Evolutionary conservation across 1,139 yeast species (phyloP).

Genomic region (Diutina neorugosa): DNA sequence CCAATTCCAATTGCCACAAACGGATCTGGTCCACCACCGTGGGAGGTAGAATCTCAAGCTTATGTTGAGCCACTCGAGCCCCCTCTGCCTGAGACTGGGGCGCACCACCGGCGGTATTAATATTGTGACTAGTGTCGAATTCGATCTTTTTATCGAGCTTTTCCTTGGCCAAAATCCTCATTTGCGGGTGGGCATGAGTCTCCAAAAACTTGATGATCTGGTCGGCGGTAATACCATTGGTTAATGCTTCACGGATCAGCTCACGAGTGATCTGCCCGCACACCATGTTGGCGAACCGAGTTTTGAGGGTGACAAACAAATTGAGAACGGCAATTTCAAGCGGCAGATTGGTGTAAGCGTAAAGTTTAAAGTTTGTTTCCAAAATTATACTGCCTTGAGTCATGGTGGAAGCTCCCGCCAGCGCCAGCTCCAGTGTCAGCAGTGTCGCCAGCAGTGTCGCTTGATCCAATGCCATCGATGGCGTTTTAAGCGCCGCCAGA

Average conservation of each 20-base stretch:
- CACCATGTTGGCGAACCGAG: slow-evolving; percentile 85
- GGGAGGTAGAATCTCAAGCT: slow-evolving; percentile 70
- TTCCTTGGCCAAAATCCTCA: slow-evolving; percentile 63
- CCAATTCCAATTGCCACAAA: slow-evolving; percentile 93
- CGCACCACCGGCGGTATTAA: slow-evolving; percentile 37
- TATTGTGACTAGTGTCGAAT: slow-evolving; percentile 45
- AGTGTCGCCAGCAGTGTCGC: slow-evolving; percentile 5
- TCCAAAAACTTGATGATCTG: slow-evolving; percentile 84
- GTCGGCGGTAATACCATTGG: slow-evolving; percentile 88
- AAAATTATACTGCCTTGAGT: slow-evolving; percentile 64
- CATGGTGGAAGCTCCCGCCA: background rate
- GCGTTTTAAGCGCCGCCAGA: slow-evolving; percentile 52
- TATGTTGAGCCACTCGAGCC: slow-evolving; percentile 23
- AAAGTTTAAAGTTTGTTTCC: slow-evolving; percentile 87
- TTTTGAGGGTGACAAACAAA: slow-evolving; percentile 70
- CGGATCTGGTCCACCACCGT: slow-evolving; percentile 92
- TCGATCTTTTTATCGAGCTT: slow-evolving; percentile 54
- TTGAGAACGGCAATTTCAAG: slow-evolving; percentile 87
- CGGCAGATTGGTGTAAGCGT: slow-evolving; percentile 92
- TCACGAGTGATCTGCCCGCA: slow-evolving; percentile 91
- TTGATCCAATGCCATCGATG: slow-evolving; percentile 58
- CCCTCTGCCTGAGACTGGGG: slow-evolving; percentile 21
- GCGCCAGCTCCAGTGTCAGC: slow-evolving; percentile 10
- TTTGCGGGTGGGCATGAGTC: slow-evolving; percentile 90
- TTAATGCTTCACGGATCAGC: slow-evolving; percentile 71